Evolutionary conservation across 176 grass and related monocot species (phyloP).

Genomic region (Eleusine coracana): DNA sequence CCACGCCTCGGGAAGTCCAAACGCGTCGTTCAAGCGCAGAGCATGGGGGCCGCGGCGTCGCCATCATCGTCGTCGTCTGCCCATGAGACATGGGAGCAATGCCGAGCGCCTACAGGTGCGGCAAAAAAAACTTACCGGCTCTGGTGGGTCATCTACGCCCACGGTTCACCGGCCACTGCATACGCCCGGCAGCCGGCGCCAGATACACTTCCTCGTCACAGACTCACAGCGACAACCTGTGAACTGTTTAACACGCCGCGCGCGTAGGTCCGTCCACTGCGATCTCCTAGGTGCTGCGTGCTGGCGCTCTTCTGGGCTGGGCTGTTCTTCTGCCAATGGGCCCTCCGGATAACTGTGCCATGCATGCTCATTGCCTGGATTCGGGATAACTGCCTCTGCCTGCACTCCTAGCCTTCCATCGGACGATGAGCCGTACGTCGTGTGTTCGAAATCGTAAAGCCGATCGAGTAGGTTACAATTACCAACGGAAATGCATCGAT

Average conservation of each 20-base stretch:
- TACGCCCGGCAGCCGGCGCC: neutral
- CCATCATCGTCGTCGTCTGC: neutral
- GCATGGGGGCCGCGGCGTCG: constrained; percentile 12
- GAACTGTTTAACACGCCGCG: neutral
- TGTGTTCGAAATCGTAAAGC: neutral
- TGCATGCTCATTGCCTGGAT: neutral
- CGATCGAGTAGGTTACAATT: neutral
- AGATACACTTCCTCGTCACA: neutral
- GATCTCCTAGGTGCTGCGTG: neutral
- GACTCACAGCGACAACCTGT: neutral
- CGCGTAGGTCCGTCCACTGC: neutral
- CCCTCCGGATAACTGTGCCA: neutral
- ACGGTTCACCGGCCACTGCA: neutral
- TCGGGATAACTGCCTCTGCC: neutral
- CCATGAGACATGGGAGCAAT: neutral
- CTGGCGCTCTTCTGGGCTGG: neutral
- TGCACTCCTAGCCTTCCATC: neutral
- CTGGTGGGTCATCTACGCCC: neutral
- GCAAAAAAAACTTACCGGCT: neutral
- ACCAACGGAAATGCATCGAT: neutral
- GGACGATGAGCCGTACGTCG: neutral
- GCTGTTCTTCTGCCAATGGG: neutral
- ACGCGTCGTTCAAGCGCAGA: constrained; percentile 13
- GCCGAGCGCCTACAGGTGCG: neutral
- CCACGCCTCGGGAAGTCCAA: constrained; percentile 35